Base-by-base conservation (phyloP, 202 grass and related monocot species). In the Hordeum pubiflorum region DNA sequence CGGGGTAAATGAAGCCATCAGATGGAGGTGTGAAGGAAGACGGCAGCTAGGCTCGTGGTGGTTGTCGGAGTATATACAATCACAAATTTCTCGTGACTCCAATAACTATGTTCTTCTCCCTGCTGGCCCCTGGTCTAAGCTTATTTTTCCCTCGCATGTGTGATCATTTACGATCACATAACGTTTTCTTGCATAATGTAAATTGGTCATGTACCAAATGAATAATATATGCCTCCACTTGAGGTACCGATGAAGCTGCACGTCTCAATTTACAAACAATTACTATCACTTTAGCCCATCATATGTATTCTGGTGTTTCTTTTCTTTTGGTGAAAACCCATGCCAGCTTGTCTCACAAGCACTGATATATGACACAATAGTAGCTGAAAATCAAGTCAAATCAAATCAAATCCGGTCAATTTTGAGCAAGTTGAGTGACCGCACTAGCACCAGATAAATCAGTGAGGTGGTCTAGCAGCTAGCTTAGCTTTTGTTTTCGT, bases 381-480 rank as follows among this genome's bases (percentile, higher is more conserved):
- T 22, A 24, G 20, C 21, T 26, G 10, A 9, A 24, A 70, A 70
- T 46, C 34, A 48, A 70, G 40, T 71, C 10, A 68, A 34, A 38
- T 38, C 27, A 29, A 29, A 69, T 65, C 31, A 65, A 67, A 40
- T 72, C 22, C 6, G 21, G 3, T 18, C 43, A 46, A 46, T 70
- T 70, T 46, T 12, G 67, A 27, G 39, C 39, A 72, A 72, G 23
- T 44, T 26, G 39, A 26, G 68, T 72, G 12, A 1, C 68, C 29
- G 68, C 68, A 29, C 68, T 40, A 46, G 67, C 39, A 44, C 12
- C 40, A 10, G 15, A 48, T 23, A 48, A 72, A 29, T 48, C 40
- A 72, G 41, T 72, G 68, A 72, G 68, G 43, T 70, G 15, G 41
- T 72, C 68, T 29, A 70, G 67, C 67, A 40, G 64, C 36, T 68